phyloP scores from a whole-genome alignment of 2,329 filamentous ascomycete species.

The Monosporascus sp. region DNA sequence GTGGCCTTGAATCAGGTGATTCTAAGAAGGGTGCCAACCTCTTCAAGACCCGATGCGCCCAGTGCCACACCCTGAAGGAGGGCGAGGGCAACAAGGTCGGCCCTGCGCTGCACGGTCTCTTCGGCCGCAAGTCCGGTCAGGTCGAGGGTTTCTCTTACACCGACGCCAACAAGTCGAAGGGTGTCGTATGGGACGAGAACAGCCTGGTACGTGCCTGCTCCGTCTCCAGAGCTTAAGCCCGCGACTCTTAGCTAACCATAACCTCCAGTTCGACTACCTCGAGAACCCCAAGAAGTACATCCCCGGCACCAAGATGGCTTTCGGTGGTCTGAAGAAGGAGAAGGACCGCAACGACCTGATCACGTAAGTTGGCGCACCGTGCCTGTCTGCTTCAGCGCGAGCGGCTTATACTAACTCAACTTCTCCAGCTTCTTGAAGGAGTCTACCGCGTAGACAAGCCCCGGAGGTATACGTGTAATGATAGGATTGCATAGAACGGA shows the following conservation, averaged over 20 bases:
- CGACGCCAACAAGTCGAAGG: constrained; percentile 99
- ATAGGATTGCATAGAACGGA: constrained; percentile 28
- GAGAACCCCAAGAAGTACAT: constrained; percentile 99
- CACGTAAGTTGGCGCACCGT: constrained; percentile 58
- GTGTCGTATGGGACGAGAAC: constrained; percentile 78
- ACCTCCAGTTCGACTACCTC: constrained; percentile 80
- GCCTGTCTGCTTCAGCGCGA: not conserved
- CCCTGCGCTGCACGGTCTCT: constrained; percentile 93
- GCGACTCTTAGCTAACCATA: constrained; percentile 8
- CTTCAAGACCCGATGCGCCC: constrained; percentile 98
- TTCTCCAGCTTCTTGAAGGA: constrained; percentile 60
- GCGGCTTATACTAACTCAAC: not conserved
- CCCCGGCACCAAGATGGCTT: constrained; percentile 99
- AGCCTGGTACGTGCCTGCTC: constrained; percentile 62
- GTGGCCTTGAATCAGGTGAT: constrained; percentile 61
- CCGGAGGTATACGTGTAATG: constrained; percentile 27
- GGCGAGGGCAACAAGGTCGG: constrained; percentile 97
- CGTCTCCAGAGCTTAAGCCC: not conserved
- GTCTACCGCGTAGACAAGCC: constrained; percentile 57
- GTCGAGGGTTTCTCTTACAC: constrained; percentile 95
- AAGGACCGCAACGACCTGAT: constrained; percentile 99
- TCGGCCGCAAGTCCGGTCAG: constrained; percentile 89
- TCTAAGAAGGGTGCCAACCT: constrained; percentile 94
- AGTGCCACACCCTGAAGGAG: constrained; percentile 94
- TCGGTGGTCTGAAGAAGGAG: constrained; percentile 98